phyloP scores from a whole-genome alignment of 2,329 filamentous ascomycete genomes.

The Thielaviopsis populi region DNA sequence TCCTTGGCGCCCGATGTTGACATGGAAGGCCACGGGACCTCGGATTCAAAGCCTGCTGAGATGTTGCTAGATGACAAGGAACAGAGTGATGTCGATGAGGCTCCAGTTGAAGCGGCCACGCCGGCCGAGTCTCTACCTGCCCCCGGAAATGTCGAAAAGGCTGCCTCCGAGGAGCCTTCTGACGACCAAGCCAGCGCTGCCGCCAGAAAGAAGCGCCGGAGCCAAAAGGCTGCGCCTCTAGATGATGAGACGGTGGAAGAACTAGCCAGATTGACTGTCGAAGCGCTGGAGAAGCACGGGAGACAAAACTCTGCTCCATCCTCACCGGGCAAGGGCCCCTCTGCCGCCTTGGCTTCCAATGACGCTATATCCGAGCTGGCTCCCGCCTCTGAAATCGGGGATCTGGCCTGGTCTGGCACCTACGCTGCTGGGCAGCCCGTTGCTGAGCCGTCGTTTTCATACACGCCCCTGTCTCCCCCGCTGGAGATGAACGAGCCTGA shows the following conservation, averaged over 20 bases:
- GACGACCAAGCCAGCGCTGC: neutral
- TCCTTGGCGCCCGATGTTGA: neutral
- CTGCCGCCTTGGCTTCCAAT: neutral
- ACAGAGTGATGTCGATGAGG: neutral
- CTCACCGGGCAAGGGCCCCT: slow-evolving; percentile 5
- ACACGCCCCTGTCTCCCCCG: neutral
- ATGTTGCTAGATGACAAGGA: too few relatives aligned
- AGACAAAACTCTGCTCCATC: slow-evolving; percentile 5
- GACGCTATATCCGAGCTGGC: slow-evolving; percentile 13
- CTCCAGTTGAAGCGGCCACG: neutral
- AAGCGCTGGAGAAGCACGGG: slow-evolving; percentile 10
- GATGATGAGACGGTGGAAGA: neutral
- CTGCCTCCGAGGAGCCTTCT: neutral
- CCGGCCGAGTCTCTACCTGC: neutral
- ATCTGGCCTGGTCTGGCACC: neutral
- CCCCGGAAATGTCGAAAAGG: neutral
- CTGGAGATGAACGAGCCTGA: slow-evolving; percentile 9
- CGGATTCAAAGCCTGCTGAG: neutral
- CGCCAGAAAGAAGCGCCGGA: slow-evolving; percentile 9
- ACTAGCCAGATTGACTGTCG: slow-evolving; percentile 10
- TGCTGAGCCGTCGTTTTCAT: neutral
- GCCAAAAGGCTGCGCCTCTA: neutral
- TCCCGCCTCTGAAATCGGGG: slow-evolving; percentile 14
- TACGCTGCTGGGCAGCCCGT: neutral
- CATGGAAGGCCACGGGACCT: neutral